These are phyloP conservation scores for Apophysomyces elegans DNA, from an alignment of 371 early-diverging fungal genomes.

Conservation along the genomic window DNA sequence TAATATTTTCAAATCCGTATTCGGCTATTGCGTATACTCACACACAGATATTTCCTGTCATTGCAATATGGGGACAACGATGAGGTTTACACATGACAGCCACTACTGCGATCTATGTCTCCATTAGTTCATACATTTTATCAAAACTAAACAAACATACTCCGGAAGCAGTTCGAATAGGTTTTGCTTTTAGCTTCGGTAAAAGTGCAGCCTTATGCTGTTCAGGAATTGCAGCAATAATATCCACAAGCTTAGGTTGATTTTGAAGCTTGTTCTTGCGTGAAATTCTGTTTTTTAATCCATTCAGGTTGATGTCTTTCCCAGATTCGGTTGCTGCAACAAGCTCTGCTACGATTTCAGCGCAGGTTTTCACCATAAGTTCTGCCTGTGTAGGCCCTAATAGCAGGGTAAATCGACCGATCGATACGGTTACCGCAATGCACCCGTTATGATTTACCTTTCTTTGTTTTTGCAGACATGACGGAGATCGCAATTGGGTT, in stretches of 20 bases:
- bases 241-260: slow-evolving; percentile 98
- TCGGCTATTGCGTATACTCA: slow-evolving; percentile 40
- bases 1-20: background rate
- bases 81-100: slow-evolving; percentile 99
- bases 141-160: slow-evolving; percentile 51
- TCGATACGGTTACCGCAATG: background rate
- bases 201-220: slow-evolving; percentile 79
- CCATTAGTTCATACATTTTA: background rate
- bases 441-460: background rate
- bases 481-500: slow-evolving; percentile 2
- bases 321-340: slow-evolving; percentile 70
- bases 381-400: slow-evolving; percentile 56
- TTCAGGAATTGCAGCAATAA: slow-evolving; percentile 98
- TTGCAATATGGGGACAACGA: slow-evolving; percentile 99
- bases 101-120: slow-evolving; percentile 93
- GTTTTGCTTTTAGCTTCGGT: slow-evolving; percentile 79
- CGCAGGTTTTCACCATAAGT: slow-evolving; percentile 82
- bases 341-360: slow-evolving; percentile 91
- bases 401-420: background rate
- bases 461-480: slow-evolving; percentile 4
- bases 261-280: slow-evolving; percentile 79
- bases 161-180: slow-evolving; percentile 98
- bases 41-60: slow-evolving; percentile 99
- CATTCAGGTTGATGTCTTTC: slow-evolving; percentile 89
- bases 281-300: slow-evolving; percentile 77